Evolutionary conservation across 2,329 filamentous ascomycete species (phyloP).

Genomic region (Gremmenia infestans): DNA sequence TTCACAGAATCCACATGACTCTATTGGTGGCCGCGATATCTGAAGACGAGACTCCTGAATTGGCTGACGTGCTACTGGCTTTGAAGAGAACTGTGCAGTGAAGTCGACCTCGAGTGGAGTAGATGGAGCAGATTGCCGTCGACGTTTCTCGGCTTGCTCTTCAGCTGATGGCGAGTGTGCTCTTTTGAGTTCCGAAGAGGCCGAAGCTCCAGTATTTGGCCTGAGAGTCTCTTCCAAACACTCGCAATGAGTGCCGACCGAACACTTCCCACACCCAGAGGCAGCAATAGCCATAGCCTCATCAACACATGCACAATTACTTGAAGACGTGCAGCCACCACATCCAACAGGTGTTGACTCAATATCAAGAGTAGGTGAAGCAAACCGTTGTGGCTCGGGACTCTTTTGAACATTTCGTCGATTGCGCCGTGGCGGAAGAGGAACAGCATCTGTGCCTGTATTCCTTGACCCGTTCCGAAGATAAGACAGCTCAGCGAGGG

Average conservation of each 20-base stretch:
- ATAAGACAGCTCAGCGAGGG: constrained; percentile 37
- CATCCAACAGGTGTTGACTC: constrained; percentile 38
- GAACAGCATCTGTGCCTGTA: constrained; percentile 36
- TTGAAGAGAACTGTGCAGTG: constrained; percentile 57
- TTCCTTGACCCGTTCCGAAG: constrained; percentile 28
- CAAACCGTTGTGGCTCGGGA: constrained; percentile 15
- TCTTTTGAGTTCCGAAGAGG: constrained; percentile 27
- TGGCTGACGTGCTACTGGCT: constrained; percentile 24
- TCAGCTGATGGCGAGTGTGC: constrained; percentile 26
- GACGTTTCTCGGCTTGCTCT: constrained; percentile 47
- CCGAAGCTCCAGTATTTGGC: constrained; percentile 4
- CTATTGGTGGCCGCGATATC: constrained; percentile 43
- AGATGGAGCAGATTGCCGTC: constrained; percentile 42
- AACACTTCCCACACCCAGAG: constrained; percentile 62
- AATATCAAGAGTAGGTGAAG: constrained; percentile 27
- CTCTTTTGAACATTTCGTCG: constrained; percentile 20
- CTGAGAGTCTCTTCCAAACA: constrained; percentile 45
- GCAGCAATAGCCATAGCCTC: constrained; percentile 49
- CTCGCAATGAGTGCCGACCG: constrained; percentile 56
- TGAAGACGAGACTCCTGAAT: constrained; percentile 19
- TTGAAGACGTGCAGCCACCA: constrained; percentile 49
- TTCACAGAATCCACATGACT: constrained; percentile 77
- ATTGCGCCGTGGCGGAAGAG: constrained; percentile 33
- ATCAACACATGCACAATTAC: constrained; percentile 55
- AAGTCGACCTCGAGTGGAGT: constrained; percentile 66